Evolutionary conservation across 192 early-diverging fungal species (phyloP), one percentile per base, ranked within the genome.

Genomic region (Geosiphon pyriformis): DNA sequence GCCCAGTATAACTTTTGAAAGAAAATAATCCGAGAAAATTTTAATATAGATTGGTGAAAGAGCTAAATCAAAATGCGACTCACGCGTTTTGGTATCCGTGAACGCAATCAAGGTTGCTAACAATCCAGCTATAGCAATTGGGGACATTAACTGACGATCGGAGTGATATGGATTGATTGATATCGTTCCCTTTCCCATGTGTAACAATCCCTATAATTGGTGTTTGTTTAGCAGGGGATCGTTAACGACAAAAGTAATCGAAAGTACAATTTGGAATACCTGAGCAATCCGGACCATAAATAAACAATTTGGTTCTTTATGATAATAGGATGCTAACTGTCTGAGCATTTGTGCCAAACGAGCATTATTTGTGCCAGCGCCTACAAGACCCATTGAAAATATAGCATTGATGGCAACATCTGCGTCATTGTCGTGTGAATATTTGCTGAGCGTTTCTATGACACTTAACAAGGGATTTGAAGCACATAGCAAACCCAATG

Each of bases 141-240:
- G 93, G 32, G 91, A 95, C 86, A 99, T 78, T 59, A 99, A 83
- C 68, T 83, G 84, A 50, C 95, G 89, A 76, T 96, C 93, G 54
- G 91, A 86, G 73, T 94, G 91, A 83, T 88, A 94, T 53, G 97
- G 96, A 74, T 95, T 98, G 62, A 97, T 76, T 4, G 96, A 92
- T 85, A 97, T 83, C 0, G 97, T 96, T 29, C 97, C 97, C 82
- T 99, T 99, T 71, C 96, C 97, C 95, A 99, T 94, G 70, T 94
- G 92, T 26, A 94, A 70, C 20, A 94, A 70, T 33, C 92, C 92
- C 81, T 87, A 75, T 3, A 34, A 29, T 29, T 27, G 8, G 10
- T 29, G 37, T 7, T 32, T 27, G 49, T 52, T 20, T 33, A 20
- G 0, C 48, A 37, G 61, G 4, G 2, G 50, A 20, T n/a, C n/a